These are phyloP conservation scores for Nidula microcarpa DNA, from an alignment of 768 basidiomycete species.

Conservation along the genomic window DNA sequence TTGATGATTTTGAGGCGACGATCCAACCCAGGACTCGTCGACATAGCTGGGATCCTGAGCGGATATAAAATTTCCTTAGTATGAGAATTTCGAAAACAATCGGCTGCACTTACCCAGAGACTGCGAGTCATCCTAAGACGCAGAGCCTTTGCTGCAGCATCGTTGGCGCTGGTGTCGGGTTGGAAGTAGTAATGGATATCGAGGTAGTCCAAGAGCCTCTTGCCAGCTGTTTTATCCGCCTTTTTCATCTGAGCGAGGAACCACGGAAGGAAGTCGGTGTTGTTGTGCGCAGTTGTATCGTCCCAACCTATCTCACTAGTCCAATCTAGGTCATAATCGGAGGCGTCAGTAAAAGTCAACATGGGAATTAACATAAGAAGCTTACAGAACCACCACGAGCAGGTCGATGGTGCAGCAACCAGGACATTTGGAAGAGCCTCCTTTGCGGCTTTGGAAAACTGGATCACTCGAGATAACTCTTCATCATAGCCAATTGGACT, in stretches of 20 bases:
- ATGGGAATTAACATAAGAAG: too few species aligned
- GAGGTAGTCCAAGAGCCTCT: slow-evolving; percentile 49
- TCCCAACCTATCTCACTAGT: slow-evolving; percentile 43
- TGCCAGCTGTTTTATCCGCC: slow-evolving; percentile 26
- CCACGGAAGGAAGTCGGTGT: slow-evolving; percentile 55
- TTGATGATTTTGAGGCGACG: slow-evolving; percentile 41
- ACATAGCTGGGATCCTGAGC: slow-evolving; percentile 41
- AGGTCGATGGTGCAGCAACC: slow-evolving; percentile 45
- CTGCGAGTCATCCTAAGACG: slow-evolving; percentile 47
- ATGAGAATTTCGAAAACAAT: neutral
- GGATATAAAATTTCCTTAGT: neutral
- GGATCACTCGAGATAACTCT: slow-evolving; percentile 43
- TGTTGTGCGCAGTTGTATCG: slow-evolving; percentile 47
- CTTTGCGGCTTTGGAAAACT: slow-evolving; percentile 37
- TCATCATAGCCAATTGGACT: slow-evolving; percentile 49
- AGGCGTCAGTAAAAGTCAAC: too few species aligned
- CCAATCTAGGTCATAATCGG: slow-evolving; percentile 35
- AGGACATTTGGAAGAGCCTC: slow-evolving; percentile 37
- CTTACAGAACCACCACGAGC: slow-evolving; percentile 45
- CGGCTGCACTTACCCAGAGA: slow-evolving; percentile 34
- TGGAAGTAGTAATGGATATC: slow-evolving; percentile 58
- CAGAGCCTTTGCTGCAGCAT: slow-evolving; percentile 47
- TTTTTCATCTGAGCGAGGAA: slow-evolving; percentile 48
- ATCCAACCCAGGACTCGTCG: slow-evolving; percentile 53
- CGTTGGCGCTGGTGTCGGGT: slow-evolving; percentile 48